These are phyloP conservation scores for Cephalotrichum gorgonifer DNA, from an alignment of 2,329 filamentous ascomycete species.

Conservation along the genomic window DNA sequence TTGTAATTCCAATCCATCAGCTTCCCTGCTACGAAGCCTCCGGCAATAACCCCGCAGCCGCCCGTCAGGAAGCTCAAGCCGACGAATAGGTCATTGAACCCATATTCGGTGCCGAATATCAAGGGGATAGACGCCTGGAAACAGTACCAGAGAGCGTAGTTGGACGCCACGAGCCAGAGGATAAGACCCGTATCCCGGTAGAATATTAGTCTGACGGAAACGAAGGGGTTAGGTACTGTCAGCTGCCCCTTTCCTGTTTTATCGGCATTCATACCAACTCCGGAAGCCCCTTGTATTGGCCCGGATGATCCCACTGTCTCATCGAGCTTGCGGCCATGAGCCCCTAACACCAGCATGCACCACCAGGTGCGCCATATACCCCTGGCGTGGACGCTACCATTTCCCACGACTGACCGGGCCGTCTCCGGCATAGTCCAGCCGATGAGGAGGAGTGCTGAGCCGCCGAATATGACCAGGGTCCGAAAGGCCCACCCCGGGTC, in stretches of 20 bases:
- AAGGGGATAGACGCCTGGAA: conserved; percentile 33
- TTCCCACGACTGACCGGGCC: conserved; percentile 34
- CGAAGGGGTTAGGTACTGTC: conserved; percentile 25
- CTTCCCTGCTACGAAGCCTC: conserved; percentile 36
- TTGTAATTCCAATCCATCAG: conserved; percentile 59
- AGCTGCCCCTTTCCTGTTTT: neutral
- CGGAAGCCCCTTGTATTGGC: too few species aligned
- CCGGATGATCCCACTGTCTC: too few species aligned
- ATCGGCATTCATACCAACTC: neutral
- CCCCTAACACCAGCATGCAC: neutral
- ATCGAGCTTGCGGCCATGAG: neutral
- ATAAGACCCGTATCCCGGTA: conserved; percentile 32
- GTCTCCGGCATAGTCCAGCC: conserved; percentile 44
- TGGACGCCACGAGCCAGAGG: conserved; percentile 29
- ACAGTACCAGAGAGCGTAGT: conserved; percentile 40
- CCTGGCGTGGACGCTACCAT: conserved; percentile 36
- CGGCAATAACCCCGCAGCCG: conserved; percentile 34
- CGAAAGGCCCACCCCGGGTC: conserved; percentile 52
- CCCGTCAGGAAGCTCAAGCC: conserved; percentile 43
- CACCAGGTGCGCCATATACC: conserved; percentile 14
- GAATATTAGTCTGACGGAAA: conserved; percentile 26
- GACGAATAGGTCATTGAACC: conserved; percentile 43
- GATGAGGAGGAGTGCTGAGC: conserved; percentile 29
- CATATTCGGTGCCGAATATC: conserved; percentile 39
- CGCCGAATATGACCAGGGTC: conserved; percentile 41